Conservation (phyloP, 768 basidiomycete genomes). For the button mushroom (Agaricus bisporus) region DNA sequence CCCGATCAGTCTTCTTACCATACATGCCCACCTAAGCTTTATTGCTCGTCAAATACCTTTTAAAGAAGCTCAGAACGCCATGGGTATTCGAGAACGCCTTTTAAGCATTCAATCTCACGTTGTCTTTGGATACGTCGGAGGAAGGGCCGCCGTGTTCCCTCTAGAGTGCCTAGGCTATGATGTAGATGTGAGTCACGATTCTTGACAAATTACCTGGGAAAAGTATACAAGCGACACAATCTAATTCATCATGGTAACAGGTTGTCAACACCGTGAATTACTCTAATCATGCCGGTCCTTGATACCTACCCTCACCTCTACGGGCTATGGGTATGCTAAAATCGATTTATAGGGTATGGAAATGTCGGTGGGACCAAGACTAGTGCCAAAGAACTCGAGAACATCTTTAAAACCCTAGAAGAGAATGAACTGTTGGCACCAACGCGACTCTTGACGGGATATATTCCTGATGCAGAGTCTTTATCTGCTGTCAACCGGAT, state of each 20-base stretch:
- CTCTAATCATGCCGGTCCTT: constrained; percentile 86
- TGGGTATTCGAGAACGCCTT: constrained; percentile 41
- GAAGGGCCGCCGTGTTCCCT: constrained; percentile 72
- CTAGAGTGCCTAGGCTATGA: constrained; percentile 89
- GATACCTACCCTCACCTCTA: constrained; percentile 9
- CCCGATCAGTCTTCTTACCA: no score
- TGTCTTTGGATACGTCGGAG: constrained; percentile 89
- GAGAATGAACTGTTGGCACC: constrained; percentile 70
- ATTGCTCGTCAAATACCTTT: constrained; percentile 2
- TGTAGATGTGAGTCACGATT: constrained; percentile 67
- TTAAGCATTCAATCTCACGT: constrained; percentile 94
- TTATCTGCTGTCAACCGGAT: constrained; percentile 60
- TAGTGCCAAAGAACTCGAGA: constrained; percentile 66
- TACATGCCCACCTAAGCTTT: no score
- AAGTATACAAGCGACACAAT: constrained; percentile 7
- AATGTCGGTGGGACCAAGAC: constrained; percentile 76
- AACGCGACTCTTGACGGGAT: constrained; percentile 80
- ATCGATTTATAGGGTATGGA: constrained; percentile 61
- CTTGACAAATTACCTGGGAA: not conserved
- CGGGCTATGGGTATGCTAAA: not conserved
- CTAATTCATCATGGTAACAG: constrained; percentile 28
- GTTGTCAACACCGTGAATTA: constrained; percentile 91
- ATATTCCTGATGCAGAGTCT: constrained; percentile 81
- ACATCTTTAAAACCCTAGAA: constrained; percentile 70
- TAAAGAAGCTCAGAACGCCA: not conserved